Base-by-base conservation (phyloP, 345 rosid species). In the Citrus inodora region DNA sequence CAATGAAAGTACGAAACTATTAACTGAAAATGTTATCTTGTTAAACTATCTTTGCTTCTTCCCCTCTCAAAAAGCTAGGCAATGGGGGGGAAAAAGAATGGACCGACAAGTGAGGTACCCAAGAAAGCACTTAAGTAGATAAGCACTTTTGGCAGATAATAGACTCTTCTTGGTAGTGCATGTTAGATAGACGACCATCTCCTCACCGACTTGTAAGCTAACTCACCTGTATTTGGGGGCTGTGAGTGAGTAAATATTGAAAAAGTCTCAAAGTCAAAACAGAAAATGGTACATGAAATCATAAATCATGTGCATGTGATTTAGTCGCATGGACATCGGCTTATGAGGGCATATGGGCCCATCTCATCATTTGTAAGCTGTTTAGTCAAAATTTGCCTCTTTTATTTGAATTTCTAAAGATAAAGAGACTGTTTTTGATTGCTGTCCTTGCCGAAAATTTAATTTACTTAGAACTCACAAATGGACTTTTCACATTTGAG, bases 121-220 rank as follows among this genome's bases (percentile, higher is more conserved):
- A 9, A 75, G 61, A 75, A 75, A 40, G 66, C 28, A 71, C 24
- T 9, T 19, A 28, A 32, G 37, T 10, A 21, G 21, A 66, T 66
- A 37, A 35, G 27, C 70, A 66, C 16, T 66, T 21, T 32, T 30
- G 63, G 75, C 6, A 58, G 35, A 37, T 1, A 58, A 10, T 6
- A 22, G 5, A 73, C 11, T 32, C 24, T 35, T 58, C 56, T 42
- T 48, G 78, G 81, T 81, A 0, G 86, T 59, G 73, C 68, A 82
- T 77, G 78, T 75, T 76, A 68, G 83, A 76, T 72, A 76, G 82
- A 79, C 81, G 75, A 84, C 79, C 75, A 70, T 30, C 67, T 30
- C 51, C 80, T 74, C 70, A 86, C 87, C 89, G 77, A 83, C 78
- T 35, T 67, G 25, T 78, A 71, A 83, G 82, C 89, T 81, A 81